Evolutionary conservation across 306 rosid genomes (phyloP).

Genomic region (Begonia masoniana): DNA sequence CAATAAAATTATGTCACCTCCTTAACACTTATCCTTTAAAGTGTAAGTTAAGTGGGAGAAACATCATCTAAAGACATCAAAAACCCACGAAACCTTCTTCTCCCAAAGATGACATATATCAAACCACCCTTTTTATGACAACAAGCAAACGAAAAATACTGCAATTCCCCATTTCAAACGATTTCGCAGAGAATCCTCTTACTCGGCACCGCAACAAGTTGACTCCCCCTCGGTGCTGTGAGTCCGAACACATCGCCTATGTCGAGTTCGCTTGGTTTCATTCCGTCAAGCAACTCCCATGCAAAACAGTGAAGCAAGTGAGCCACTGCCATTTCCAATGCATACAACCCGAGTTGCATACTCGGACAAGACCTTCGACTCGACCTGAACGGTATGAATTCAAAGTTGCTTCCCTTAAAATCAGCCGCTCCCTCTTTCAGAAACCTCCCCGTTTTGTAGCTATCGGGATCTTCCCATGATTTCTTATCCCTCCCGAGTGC

Average conservation of each 20-base stretch:
- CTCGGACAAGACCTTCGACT: conserved; percentile 95
- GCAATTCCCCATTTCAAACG: no score
- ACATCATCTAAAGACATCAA: no score
- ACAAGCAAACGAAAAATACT: no score
- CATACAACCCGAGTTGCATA: conserved; percentile 68
- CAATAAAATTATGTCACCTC: no score
- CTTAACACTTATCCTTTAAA: no score
- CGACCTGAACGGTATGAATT: conserved; percentile 84
- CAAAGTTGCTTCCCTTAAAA: conserved; percentile 69
- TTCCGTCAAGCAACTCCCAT: conserved; percentile 73
- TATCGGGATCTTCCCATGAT: conserved; percentile 52
- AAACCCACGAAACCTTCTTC: no score
- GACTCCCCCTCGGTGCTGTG: conserved; percentile 75
- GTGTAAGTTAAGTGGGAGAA: no score
- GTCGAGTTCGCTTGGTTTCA: conserved; percentile 68
- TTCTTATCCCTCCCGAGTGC: conserved; percentile 61
- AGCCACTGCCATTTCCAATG: conserved; percentile 60
- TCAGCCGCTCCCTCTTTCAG: conserved; percentile 38
- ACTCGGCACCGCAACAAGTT: conserved; percentile 59
- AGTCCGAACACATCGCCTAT: conserved; percentile 78
- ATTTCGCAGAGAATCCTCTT: conserved; percentile 34
- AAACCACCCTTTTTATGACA: no score
- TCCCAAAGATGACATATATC: no score
- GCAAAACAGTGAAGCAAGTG: conserved; percentile 71
- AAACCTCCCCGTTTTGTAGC: conserved; percentile 46